These are phyloP conservation scores for Xylaria sp. DNA, from an alignment of 2,329 filamentous ascomycete genomes.

Conservation along the genomic window DNA sequence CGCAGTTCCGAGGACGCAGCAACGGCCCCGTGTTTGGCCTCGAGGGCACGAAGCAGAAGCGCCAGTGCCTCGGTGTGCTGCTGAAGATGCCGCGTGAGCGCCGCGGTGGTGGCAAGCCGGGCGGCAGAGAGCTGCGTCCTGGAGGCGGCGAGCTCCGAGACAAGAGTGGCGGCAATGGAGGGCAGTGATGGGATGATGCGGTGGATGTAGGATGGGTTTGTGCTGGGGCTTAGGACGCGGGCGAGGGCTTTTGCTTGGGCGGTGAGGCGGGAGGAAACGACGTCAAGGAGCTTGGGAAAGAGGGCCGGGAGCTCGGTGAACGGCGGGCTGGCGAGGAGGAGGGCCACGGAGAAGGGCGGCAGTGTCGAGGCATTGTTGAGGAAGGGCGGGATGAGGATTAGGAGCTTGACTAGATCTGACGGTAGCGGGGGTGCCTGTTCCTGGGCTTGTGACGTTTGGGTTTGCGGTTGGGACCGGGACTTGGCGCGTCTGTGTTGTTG, in stretches of 20 bases:
- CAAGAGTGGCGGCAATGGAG: slow-evolving; percentile 53
- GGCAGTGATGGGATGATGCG: slow-evolving; percentile 64
- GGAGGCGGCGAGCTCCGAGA: slow-evolving; percentile 47
- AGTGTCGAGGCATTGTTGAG: slow-evolving; percentile 54
- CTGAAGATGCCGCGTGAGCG: slow-evolving; percentile 55
- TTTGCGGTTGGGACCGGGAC: slow-evolving; percentile 40
- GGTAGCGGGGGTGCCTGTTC: slow-evolving; percentile 47
- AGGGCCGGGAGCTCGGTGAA: slow-evolving; percentile 60
- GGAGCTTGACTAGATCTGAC: slow-evolving; percentile 62
- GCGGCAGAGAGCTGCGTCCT: slow-evolving; percentile 49
- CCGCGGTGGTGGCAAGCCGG: slow-evolving; percentile 55
- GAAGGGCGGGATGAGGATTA: slow-evolving; percentile 65
- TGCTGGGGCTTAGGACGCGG: slow-evolving; percentile 60
- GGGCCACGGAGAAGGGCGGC: slow-evolving; percentile 51
- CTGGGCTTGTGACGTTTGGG: slow-evolving; percentile 16
- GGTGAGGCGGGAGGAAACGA: slow-evolving; percentile 64
- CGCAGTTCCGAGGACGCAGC: slow-evolving; percentile 64
- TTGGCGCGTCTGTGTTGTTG: slow-evolving; percentile 44
- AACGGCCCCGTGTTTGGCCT: slow-evolving; percentile 65
- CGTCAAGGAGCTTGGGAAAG: slow-evolving; percentile 59
- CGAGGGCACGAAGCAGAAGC: slow-evolving; percentile 61
- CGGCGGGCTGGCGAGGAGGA: slow-evolving; percentile 63
- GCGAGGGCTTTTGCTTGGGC: slow-evolving; percentile 60
- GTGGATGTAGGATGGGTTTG: slow-evolving; percentile 68
- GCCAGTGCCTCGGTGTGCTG: slow-evolving; percentile 55